Evolutionary conservation across 495 filamentous ascomycete genomes (phyloP), one percentile per base, ranked within the genome.

Genomic region (Penicillium nucicola): DNA sequence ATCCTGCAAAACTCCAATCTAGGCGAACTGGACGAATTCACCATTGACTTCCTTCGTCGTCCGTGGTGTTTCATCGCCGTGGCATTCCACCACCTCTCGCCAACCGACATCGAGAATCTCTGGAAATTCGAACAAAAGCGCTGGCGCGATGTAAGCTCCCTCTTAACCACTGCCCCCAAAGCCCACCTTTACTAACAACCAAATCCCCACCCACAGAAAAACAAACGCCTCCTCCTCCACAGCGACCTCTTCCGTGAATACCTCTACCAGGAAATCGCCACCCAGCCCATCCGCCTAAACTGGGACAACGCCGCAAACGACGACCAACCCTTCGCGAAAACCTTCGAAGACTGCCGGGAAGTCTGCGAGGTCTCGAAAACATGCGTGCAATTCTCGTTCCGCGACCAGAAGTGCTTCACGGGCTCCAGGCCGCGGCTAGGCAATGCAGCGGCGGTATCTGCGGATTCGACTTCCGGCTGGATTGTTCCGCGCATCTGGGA

Each of bases 21-120:
- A 17, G 71, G 70, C 9, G 73, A 76, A 33, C 58, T 76, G 28
- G 71, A 75, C 45, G 64, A 73, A 56, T 72, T 76, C 53, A 68
- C 63, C 1, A 58, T 50, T 0, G 62, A 60, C 15, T 65, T 76
- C 42, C 72, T 74, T 51, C 68, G 73, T 0, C 42, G 56, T 11
- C 71, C 73, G 5, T 83, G 80, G 81, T 84, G 82, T 55, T 80
- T 72, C 44, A 74, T 79, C 14, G 74, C 78, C 7, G 60, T 80
- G 17, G 79, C 73, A 1, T 71, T 84, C 59, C 82, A 84, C 61
- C 80, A 84, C 55, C 49, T 76, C 2, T 63, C 50, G 13, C 42
- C 71, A 2, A 38, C 5, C 1, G 71, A 76, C 7, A 69, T 78
- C 34, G 55, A 67, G 50, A 55, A 65, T 6, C 64, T 78, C 10